Conservation (phyloP, 805 yeast species). For the Spathaspora hagerdaliae region DNA sequence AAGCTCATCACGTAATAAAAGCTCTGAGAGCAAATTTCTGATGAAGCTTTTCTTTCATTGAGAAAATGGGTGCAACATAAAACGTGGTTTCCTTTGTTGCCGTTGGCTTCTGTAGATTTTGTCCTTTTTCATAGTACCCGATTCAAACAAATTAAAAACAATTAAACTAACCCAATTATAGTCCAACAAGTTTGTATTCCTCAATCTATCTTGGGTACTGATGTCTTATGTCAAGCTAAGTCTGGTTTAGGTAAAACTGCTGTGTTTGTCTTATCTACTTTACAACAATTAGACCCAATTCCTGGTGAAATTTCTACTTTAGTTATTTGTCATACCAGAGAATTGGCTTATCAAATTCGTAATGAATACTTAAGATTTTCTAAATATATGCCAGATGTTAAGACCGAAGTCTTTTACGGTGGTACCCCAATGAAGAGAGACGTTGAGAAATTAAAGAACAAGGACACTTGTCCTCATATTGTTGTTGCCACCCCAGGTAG, state of each 20-base stretch:
- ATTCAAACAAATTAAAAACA: conserved; percentile 11
- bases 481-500: conserved; percentile 99
- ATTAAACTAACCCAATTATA: conserved; percentile 25
- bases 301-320: conserved; percentile 94
- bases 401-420: conserved; percentile 95
- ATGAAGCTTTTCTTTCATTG: too few relatives aligned
- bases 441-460: conserved; percentile 80
- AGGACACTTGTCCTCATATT: conserved; percentile 93
- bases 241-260: conserved; percentile 99
- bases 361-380: conserved; percentile 97
- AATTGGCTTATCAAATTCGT: conserved; percentile 95
- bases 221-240: conserved; percentile 97
- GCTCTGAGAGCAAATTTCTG: too few relatives aligned
- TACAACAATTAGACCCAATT: conserved; percentile 95
- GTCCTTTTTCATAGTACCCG: neutral
- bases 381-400: conserved; percentile 97
- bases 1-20: too few relatives aligned
- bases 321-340: conserved; percentile 97
- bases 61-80: neutral
- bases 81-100: neutral
- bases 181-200: conserved; percentile 99
- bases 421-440: conserved; percentile 87
- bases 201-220: conserved; percentile 96
- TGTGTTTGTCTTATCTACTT: conserved; percentile 90
- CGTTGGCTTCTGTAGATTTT: neutral